These are phyloP conservation scores for Claviceps pazoutovae DNA, from an alignment of 2,329 filamentous ascomycete genomes.

Conservation along the genomic window DNA sequence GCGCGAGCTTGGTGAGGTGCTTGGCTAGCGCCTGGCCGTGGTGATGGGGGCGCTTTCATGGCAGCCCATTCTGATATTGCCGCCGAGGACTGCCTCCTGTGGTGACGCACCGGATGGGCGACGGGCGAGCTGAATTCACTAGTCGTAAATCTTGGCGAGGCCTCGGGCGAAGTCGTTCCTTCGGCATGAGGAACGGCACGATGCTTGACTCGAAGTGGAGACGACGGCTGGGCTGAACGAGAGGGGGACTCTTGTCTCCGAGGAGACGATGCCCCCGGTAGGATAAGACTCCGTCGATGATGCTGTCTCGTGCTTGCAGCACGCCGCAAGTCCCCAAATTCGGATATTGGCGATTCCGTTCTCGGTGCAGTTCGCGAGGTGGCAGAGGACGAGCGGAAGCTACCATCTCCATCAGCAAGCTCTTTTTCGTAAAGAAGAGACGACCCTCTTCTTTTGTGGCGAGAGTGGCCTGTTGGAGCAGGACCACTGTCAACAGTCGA, in stretches of 20 bases:
- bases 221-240: conserved; percentile 63
- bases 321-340: conserved; percentile 61
- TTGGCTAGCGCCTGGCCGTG: conserved; percentile 61
- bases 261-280: conserved; percentile 65
- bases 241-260: conserved; percentile 82
- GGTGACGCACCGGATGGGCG: conserved; percentile 47
- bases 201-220: conserved; percentile 79
- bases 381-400: conserved; percentile 65
- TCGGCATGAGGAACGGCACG: conserved; percentile 49
- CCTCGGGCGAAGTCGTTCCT: conserved; percentile 66
- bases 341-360: conserved; percentile 83
- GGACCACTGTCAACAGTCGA: conserved; percentile 51
- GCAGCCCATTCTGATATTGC: conserved; percentile 54
- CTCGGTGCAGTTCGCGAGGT: conserved; percentile 53
- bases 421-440: conserved; percentile 78
- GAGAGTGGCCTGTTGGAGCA: conserved; percentile 43
- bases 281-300: conserved; percentile 74
- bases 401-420: conserved; percentile 73
- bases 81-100: conserved; percentile 82
- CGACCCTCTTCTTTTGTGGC: conserved; percentile 52
- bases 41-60: conserved; percentile 64
- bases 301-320: conserved; percentile 68
- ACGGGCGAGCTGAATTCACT: conserved; percentile 71
- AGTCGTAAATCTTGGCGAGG: conserved; percentile 72
- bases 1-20: conserved; percentile 75